Evolutionary conservation across 306 rosid species (phyloP).

Genomic region (Erythrophleum fordii): DNA sequence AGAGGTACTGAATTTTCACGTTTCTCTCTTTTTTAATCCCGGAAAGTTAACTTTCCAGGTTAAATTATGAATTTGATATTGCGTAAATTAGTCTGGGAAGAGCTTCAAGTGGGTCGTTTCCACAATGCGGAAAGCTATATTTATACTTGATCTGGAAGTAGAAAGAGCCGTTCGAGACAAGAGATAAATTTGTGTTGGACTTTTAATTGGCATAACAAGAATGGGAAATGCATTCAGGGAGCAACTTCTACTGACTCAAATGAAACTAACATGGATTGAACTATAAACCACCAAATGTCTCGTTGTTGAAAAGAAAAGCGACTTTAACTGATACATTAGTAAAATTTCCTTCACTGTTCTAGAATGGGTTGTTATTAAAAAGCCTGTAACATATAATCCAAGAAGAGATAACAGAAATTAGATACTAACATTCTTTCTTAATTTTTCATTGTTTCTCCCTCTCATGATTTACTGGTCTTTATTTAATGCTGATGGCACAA

Average conservation of each 20-base stretch:
- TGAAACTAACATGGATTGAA: background rate
- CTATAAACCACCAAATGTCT: constrained; percentile 11
- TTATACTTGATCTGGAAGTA: constrained; percentile 3
- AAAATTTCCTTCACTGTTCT: constrained; percentile 1
- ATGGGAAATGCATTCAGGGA: constrained; percentile 1
- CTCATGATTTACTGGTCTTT: constrained; percentile 10
- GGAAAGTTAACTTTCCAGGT: background rate
- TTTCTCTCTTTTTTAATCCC: background rate
- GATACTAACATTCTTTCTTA: constrained; percentile 11
- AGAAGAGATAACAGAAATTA: background rate
- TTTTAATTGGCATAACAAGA: background rate
- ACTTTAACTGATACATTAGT: background rate
- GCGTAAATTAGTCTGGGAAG: background rate
- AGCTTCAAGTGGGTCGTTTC: constrained; percentile 4
- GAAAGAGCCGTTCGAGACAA: background rate
- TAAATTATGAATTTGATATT: constrained; percentile 25
- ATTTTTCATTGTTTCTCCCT: constrained; percentile 4
- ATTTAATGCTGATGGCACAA: background rate
- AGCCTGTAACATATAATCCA: background rate
- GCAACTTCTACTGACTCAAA: constrained; percentile 10
- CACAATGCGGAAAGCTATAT: background rate
- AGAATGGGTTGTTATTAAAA: constrained; percentile 10
- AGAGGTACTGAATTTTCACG: constrained; percentile 47
- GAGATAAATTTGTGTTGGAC: constrained; percentile 14
- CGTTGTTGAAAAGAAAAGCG: constrained; percentile 16